phyloP scores from a whole-genome alignment of 371 early-diverging fungal species.

The Coemansia sp. region DNA sequence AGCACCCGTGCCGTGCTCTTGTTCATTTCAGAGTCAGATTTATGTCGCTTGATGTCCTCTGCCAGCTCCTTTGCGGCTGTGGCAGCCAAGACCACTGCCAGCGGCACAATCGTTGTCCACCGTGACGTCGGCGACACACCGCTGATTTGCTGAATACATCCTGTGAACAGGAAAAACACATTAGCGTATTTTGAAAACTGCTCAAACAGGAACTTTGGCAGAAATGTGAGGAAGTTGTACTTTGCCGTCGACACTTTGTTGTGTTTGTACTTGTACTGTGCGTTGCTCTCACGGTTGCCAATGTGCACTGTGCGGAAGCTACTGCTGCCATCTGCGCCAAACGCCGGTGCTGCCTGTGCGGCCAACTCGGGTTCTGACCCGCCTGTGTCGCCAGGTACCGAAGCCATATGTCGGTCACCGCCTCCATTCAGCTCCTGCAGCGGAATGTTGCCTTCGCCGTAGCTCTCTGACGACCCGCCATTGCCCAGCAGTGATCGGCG shows the following conservation, averaged over 20 bases:
- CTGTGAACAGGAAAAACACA: slow-evolving; percentile 91
- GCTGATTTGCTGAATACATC: slow-evolving; percentile 85
- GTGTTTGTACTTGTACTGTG: slow-evolving; percentile 72
- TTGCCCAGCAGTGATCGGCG: slow-evolving; percentile 29
- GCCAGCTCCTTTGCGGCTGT: slow-evolving; percentile 96
- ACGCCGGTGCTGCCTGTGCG: slow-evolving; percentile 12
- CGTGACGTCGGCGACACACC: slow-evolving; percentile 82
- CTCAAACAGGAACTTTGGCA: slow-evolving; percentile 89
- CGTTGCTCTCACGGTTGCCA: slow-evolving; percentile 75
- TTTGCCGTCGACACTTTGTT: slow-evolving; percentile 87
- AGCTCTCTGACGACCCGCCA: slow-evolving; percentile 8
- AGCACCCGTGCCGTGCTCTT: slow-evolving; percentile 68
- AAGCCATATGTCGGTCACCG: not conserved
- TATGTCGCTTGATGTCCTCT: slow-evolving; percentile 93
- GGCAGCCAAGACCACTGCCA: slow-evolving; percentile 84
- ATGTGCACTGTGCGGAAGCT: slow-evolving; percentile 78
- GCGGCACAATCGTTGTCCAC: slow-evolving; percentile 90
- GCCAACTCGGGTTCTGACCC: not conserved
- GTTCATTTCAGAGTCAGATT: slow-evolving; percentile 76
- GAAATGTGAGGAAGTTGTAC: slow-evolving; percentile 84
- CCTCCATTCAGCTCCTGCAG: slow-evolving; percentile 19
- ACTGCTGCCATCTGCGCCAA: slow-evolving; percentile 44
- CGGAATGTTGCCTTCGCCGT: slow-evolving; percentile 26
- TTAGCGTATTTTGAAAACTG: slow-evolving; percentile 95
- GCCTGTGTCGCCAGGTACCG: not conserved